phyloP scores from a whole-genome alignment of 192 early-diverging fungal genomes.

The Coemansia sp. region DNA sequence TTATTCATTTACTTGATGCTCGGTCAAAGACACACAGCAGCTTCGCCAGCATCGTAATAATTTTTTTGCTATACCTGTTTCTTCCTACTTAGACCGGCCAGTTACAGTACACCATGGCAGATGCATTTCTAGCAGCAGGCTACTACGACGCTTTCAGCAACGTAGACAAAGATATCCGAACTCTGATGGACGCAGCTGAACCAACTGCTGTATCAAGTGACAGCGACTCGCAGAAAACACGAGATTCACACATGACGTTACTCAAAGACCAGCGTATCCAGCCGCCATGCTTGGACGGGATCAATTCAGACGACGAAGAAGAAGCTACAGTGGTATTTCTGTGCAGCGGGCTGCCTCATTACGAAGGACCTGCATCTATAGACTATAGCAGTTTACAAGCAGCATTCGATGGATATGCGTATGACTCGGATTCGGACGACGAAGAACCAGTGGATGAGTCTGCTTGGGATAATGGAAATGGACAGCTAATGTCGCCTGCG shows the following conservation, averaged over 20 bases:
- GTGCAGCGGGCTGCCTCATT: conserved; percentile 45
- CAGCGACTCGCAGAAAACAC: conserved; percentile 4
- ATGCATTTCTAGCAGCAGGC: conserved; percentile 19
- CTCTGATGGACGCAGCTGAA: conserved; percentile 16
- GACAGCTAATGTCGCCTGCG: conserved; percentile 19
- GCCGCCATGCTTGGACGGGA: conserved; percentile 10
- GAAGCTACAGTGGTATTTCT: conserved; percentile 42
- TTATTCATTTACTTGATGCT: too few species aligned
- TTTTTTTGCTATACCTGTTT: too few species aligned
- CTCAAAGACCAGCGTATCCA: neutral
- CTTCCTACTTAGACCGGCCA: neutral
- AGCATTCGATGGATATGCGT: conserved; percentile 13
- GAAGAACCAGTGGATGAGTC: conserved; percentile 8
- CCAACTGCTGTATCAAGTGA: neutral
- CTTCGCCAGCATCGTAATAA: too few species aligned
- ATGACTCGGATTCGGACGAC: conserved; percentile 7
- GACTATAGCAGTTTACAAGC: conserved; percentile 24
- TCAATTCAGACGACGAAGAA: conserved; percentile 26
- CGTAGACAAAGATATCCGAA: conserved; percentile 39
- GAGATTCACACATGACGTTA: neutral
- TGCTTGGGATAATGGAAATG: neutral
- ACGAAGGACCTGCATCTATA: conserved; percentile 38
- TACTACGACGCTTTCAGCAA: conserved; percentile 35
- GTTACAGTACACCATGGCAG: neutral
- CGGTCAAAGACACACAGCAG: too few species aligned